These are phyloP conservation scores for Bruguiera parviflora DNA, from an alignment of 345 rosid genomes.

Conservation along the genomic window DNA sequence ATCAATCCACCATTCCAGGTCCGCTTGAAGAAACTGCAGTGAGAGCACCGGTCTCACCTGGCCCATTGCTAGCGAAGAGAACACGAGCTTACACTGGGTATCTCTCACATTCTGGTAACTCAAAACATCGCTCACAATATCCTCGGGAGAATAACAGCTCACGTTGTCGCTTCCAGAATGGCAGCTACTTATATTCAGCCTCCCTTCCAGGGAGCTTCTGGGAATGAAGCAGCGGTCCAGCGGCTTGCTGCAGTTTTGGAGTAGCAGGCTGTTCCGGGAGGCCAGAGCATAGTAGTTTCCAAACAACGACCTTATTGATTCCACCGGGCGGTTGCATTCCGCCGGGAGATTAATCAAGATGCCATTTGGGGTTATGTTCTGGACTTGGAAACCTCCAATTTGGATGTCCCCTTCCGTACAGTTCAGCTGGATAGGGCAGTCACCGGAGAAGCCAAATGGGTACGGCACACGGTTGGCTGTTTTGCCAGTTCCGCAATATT, in stretches of 20 bases:
- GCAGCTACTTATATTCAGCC: slow-evolving; percentile 24
- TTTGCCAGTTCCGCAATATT: slow-evolving; percentile 38
- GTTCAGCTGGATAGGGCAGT: slow-evolving; percentile 43
- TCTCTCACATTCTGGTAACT: slow-evolving; percentile 12
- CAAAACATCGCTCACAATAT: slow-evolving; percentile 13
- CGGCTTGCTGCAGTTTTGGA: slow-evolving; percentile 39
- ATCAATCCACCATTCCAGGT: slow-evolving; percentile 69
- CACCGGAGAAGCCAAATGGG: slow-evolving; percentile 73
- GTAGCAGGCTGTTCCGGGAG: slow-evolving; percentile 45
- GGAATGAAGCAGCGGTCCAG: slow-evolving; percentile 39
- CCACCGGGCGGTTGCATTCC: slow-evolving; percentile 39
- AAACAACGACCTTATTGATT: slow-evolving; percentile 32
- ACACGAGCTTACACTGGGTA: slow-evolving; percentile 35
- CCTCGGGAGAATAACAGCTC: slow-evolving; percentile 40
- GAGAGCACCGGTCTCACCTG: slow-evolving; percentile 21
- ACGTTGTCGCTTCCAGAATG: slow-evolving; percentile 22
- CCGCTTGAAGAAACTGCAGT: slow-evolving; percentile 47
- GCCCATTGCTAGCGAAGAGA: slow-evolving; percentile 51
- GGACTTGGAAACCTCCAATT: slow-evolving; percentile 50
- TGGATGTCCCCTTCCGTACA: slow-evolving; percentile 22
- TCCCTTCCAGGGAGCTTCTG: slow-evolving; percentile 22
- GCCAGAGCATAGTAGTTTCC: slow-evolving; percentile 41
- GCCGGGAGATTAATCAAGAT: slow-evolving; percentile 41
- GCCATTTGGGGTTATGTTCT: slow-evolving; percentile 44
- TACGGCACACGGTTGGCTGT: slow-evolving; percentile 27